A percentile compares a stretch with the other conserved stretches of the same genome.
Evolutionary conservation across 140 eudicot species (phyloP).

Genomic region (Anethum foeniculum): DNA sequence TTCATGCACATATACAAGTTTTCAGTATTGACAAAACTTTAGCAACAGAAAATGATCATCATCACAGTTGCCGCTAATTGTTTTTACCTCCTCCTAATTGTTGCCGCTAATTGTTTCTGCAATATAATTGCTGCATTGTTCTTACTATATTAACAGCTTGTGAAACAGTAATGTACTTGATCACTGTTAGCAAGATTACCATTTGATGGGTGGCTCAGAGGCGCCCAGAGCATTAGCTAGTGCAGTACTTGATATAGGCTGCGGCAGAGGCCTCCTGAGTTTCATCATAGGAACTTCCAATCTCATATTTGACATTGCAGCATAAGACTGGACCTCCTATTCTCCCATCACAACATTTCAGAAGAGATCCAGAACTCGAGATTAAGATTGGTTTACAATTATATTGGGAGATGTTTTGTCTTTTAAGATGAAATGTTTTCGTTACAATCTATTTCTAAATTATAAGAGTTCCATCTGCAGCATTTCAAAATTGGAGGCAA

Average conservation of each 20-base stretch:
- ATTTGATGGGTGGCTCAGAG: not conserved
- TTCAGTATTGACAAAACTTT: too few species aligned
- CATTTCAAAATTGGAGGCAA: too few species aligned
- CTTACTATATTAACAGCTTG: too few species aligned
- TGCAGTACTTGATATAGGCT: not conserved
- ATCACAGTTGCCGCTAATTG: not conserved
- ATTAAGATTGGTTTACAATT: not conserved
- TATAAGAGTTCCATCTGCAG: too few species aligned
- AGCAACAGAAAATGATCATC: not conserved
- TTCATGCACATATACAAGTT: not conserved
- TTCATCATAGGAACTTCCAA: not conserved
- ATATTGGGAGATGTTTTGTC: constrained; percentile 9
- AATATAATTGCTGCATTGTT: too few species aligned
- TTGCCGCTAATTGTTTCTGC: too few species aligned
- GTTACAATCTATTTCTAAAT: too few species aligned
- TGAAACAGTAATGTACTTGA: not conserved
- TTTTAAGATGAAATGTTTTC: too few species aligned
- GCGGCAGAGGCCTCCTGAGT: not conserved
- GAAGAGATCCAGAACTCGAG: not conserved
- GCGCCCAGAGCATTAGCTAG: not conserved
- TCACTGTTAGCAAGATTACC: not conserved
- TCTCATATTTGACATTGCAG: constrained; percentile 25
- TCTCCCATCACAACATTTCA: not conserved
- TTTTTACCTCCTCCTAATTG: too few species aligned
- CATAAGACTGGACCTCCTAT: constrained; percentile 12